Conservation (phyloP, 1,139 yeast genomes). For the Taphrina confusa region DNA sequence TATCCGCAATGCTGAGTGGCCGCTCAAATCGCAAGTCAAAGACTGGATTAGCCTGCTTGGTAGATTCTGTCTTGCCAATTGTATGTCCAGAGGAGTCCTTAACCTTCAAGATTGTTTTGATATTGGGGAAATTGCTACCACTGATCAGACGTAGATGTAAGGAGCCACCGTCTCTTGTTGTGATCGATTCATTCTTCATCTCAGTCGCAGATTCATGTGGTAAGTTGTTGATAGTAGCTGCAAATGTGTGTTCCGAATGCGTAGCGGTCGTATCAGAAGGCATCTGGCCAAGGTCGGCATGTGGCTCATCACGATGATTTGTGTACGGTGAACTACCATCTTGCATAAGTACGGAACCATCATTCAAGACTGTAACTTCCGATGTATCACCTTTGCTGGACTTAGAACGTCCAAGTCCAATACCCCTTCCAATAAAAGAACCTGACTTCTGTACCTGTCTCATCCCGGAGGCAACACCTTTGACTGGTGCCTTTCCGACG, state of each 20-base stretch:
- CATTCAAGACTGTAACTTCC: background rate
- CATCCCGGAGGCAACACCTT: conserved; percentile 41
- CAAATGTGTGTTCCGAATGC: no score
- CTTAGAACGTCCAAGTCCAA: background rate
- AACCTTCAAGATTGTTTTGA: background rate
- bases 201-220: no score
- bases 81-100: background rate
- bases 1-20: conserved; percentile 63
- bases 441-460: conserved; percentile 35
- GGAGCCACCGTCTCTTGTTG: background rate
- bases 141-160: background rate
- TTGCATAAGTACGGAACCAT: background rate
- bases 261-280: no score
- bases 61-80: conserved; percentile 2
- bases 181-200: no score
- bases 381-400: background rate
- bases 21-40: conserved; percentile 52
- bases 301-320: background rate
- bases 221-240: no score
- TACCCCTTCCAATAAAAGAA: conserved; percentile 22
- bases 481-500: conserved; percentile 43
- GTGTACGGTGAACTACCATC: background rate
- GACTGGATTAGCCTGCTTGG: background rate
- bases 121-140: conserved; percentile 6
- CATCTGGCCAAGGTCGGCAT: background rate